These are phyloP conservation scores for Pestalotiopsis sp. DNA, from an alignment of 2,329 filamentous ascomycete genomes.

Conservation along the genomic window DNA sequence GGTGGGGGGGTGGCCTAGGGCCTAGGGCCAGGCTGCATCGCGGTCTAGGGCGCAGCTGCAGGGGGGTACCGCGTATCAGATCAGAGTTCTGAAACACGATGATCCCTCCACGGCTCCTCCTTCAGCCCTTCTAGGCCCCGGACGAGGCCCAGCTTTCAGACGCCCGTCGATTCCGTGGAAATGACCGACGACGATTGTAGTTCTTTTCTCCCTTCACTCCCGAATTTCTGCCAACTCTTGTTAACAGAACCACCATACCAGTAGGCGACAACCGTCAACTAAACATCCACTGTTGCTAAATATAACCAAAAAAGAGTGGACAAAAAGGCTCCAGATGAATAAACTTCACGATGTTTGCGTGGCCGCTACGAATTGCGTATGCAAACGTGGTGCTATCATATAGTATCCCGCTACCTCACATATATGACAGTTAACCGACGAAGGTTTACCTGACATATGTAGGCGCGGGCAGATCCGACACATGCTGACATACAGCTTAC, in stretches of 20 bases:
- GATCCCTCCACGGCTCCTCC: neutral
- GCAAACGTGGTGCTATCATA: too few species aligned
- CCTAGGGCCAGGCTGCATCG: neutral
- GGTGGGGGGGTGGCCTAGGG: neutral
- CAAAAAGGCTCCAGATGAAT: neutral
- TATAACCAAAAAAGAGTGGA: neutral
- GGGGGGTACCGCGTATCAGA: slow-evolving; percentile 1
- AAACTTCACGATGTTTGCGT: neutral
- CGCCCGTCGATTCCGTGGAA: slow-evolving; percentile 4
- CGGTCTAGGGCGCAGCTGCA: neutral
- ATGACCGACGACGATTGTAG: neutral
- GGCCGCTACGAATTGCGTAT: too few species aligned
- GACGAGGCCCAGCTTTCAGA: neutral
- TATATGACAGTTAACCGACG: neutral
- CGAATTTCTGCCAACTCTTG: too few species aligned
- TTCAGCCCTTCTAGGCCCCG: slow-evolving; percentile 10
- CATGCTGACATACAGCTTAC: neutral
- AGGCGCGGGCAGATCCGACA: neutral
- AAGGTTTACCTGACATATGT: neutral
- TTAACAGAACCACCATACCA: too few species aligned
- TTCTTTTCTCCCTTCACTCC: neutral
- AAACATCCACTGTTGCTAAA: neutral
- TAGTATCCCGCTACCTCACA: neutral
- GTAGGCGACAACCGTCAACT: too few species aligned
- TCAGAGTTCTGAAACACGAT: slow-evolving; percentile 10